Evolutionary conservation across 2,329 filamentous ascomycete species (phyloP), one percentile per base, ranked within the genome.

Genomic region (Claviceps arundinis): DNA sequence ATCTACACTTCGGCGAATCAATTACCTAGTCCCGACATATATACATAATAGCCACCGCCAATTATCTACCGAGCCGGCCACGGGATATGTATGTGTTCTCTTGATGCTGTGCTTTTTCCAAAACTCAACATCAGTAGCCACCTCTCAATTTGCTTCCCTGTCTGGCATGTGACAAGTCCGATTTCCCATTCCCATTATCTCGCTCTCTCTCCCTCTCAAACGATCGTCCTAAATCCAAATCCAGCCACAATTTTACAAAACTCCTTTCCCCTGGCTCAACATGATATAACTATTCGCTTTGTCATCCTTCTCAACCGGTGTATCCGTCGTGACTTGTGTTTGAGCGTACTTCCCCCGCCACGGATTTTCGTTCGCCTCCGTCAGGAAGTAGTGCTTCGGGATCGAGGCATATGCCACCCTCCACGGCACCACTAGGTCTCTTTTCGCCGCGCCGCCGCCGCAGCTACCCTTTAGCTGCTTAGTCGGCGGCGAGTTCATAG

Each of bases 401-500:
- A 59, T 63, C 26, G 64, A 60, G 4, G 63, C 64, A 49, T 69
- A 73, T 0, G 62, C 62, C 4, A 74, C 65, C 17, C 70, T 62
- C 67, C 70, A 74, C 0, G 71, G 70, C 0, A 73, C 66, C 1
- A 62, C 62, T 11, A 73, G 59, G 19, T 71, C 66, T 14, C 58
- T 58, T 48, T 61, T 61, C 30, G 60, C 54, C 1, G 70, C 68
- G 0, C 66, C 69, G 0, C 63, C 65, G 3, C 68, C 69, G 53
- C 70, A 72, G 53, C 63, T 65, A 0, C 70, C 69, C 38, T 65
- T 60, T 44, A 73, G 57, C 17, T 63, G 63, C 4, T 54, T 52
- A 41, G 65, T 70, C 2, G 69, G 68, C 1, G 71, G 68, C 50
- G 68, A 70, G 61, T 89, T 89, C 50, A 90, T 72, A 2, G 85